phyloP scores from a whole-genome alignment of 305 asterid genomes.

The Nicotiana rustica region DNA sequence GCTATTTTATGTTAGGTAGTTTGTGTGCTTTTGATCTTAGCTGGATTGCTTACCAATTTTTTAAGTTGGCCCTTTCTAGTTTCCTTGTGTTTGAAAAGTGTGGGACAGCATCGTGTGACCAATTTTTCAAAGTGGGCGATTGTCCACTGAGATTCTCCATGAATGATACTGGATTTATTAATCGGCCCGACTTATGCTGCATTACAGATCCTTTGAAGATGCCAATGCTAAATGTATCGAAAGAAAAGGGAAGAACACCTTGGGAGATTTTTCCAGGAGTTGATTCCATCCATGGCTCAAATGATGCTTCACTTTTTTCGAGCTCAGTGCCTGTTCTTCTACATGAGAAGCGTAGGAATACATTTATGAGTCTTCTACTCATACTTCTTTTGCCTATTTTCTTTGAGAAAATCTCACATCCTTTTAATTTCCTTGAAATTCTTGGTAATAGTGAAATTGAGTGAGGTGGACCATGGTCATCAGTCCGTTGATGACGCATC shows the following conservation, averaged over 20 bases:
- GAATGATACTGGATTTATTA: constrained; percentile 28
- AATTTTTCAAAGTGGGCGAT: constrained; percentile 20
- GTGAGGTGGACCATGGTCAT: constrained; percentile 41
- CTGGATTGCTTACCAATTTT: neutral
- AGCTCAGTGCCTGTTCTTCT: constrained; percentile 69
- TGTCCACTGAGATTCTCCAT: neutral
- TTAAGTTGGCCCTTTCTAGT: constrained; percentile 1
- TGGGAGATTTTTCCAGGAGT: constrained; percentile 52
- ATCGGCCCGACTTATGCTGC: neutral
- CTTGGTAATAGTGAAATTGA: constrained; percentile 46
- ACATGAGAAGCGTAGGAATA: constrained; percentile 55
- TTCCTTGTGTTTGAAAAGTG: constrained; percentile 16
- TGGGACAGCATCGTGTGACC: neutral
- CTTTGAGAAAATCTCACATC: neutral
- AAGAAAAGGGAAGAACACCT: constrained; percentile 48
- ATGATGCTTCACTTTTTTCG: constrained; percentile 60
- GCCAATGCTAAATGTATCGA: constrained; percentile 40
- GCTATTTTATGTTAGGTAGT: neutral
- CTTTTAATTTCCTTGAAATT: constrained; percentile 30
- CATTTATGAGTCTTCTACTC: neutral
- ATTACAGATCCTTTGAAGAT: constrained; percentile 42
- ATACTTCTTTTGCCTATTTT: constrained; percentile 26
- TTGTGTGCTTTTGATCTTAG: constrained; percentile 8
- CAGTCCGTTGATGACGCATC: constrained; percentile 46
- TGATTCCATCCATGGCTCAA: constrained; percentile 46